Evolutionary conservation across 768 basidiomycete species (phyloP).

Genomic region (Leccinum longicurvipes): DNA sequence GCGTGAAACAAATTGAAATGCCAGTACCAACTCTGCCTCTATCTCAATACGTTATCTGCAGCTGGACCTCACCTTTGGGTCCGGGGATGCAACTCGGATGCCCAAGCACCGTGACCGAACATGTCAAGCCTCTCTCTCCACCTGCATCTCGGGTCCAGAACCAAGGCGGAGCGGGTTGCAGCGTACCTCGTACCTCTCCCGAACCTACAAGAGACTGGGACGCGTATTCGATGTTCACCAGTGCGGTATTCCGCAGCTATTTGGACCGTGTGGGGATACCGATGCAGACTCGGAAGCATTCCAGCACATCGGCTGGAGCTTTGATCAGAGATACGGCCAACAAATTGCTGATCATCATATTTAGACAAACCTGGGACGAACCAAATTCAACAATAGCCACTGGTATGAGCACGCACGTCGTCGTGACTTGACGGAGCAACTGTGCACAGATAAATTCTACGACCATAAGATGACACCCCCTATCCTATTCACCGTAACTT

Average conservation of each 20-base stretch:
- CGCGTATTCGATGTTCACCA: conserved; percentile 52
- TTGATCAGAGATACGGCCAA: neutral
- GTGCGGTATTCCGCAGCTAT: conserved; percentile 12
- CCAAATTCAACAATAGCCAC: neutral
- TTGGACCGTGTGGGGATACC: neutral
- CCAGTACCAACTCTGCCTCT: neutral
- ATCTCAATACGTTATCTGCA: too few species aligned
- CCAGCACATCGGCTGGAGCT: neutral
- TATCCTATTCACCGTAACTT: conserved; percentile 39
- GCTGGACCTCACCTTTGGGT: too few species aligned
- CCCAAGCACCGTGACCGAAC: too few species aligned
- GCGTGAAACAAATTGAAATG: neutral
- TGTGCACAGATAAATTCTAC: conserved; percentile 28
- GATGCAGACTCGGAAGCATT: too few species aligned
- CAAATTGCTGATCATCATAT: neutral
- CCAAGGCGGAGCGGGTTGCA: conserved; percentile 41
- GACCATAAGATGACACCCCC: neutral
- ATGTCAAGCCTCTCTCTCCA: conserved; percentile 43
- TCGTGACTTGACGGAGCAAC: conserved; percentile 38
- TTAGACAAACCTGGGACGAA: neutral
- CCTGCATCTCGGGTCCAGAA: conserved; percentile 49
- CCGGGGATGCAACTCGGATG: neutral
- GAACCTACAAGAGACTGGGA: conserved; percentile 41
- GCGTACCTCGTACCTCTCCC: conserved; percentile 47
- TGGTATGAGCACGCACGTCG: neutral